Evolutionary conservation across 2,329 filamentous ascomycete genomes (phyloP).

Genomic region (Fonsecaea monophora): DNA sequence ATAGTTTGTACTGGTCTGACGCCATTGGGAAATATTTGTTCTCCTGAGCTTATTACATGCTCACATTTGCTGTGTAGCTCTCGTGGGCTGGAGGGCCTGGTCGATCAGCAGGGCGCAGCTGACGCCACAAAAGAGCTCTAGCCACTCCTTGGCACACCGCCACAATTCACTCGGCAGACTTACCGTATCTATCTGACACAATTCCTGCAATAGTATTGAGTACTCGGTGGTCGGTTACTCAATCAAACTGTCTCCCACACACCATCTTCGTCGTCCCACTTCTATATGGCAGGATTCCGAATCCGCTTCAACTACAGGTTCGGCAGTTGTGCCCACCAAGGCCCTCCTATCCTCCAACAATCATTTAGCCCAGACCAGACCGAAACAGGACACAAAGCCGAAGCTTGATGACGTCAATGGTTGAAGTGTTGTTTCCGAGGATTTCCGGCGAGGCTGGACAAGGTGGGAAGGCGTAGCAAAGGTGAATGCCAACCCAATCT

Average conservation of each 20-base stretch:
- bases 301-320: not conserved
- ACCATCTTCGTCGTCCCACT: not conserved
- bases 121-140: not conserved
- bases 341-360: not conserved
- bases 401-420: conserved; percentile 18
- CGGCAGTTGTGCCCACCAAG: not conserved
- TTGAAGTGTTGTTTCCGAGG: conserved; percentile 1
- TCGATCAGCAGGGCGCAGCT: not conserved
- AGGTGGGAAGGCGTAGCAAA: conserved; percentile 14
- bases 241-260: no score
- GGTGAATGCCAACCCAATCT: not conserved
- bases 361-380: not conserved
- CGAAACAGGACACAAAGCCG: not conserved
- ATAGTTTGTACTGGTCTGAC: not conserved
- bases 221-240: no score
- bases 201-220: not conserved
- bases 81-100: not conserved
- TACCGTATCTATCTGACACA: not conserved
- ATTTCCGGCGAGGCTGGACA: conserved; percentile 17
- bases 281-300: not conserved
- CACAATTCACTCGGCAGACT: not conserved
- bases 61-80: not conserved
- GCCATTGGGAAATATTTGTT: not conserved
- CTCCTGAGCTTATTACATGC: not conserved
- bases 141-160: not conserved